Evolutionary conservation across 768 basidiomycete genomes (phyloP).

Genomic region (Mycena kentingensis): DNA sequence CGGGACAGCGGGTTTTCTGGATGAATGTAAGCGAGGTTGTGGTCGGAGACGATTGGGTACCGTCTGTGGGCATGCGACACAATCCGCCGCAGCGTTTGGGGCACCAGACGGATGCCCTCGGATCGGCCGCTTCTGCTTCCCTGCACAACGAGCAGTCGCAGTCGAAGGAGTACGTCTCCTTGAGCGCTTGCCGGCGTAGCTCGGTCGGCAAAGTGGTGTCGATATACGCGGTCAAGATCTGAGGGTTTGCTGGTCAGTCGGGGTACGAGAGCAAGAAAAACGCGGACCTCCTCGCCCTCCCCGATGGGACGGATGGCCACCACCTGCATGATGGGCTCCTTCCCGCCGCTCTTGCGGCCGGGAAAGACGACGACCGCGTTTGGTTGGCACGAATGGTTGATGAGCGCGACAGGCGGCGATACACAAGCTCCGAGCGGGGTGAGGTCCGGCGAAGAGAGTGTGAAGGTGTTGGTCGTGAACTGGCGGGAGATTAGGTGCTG

Average conservation of each 20-base stretch:
- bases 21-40: not conserved
- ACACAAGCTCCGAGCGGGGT: constrained; percentile 84
- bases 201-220: constrained; percentile 73
- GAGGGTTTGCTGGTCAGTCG: not conserved
- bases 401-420: constrained; percentile 75
- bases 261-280: not conserved
- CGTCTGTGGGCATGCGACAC: constrained; percentile 63
- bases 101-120: constrained; percentile 69
- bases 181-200: constrained; percentile 56
- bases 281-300: constrained; percentile 67
- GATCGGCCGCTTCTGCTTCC: constrained; percentile 46
- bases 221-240: constrained; percentile 85
- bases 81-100: constrained; percentile 67
- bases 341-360: constrained; percentile 35
- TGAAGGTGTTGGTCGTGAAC: constrained; percentile 93
- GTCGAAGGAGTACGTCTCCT: constrained; percentile 75
- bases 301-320: constrained; percentile 67
- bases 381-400: constrained; percentile 87
- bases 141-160: constrained; percentile 70
- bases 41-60: constrained; percentile 36
- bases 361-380: constrained; percentile 95
- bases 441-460: constrained; percentile 76
- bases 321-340: constrained; percentile 71
- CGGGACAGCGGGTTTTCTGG: constrained; percentile 50
- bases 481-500: constrained; percentile 33